These are phyloP conservation scores for Candida tropicalis DNA, from an alignment of 1,139 yeast species.

Conservation along the genomic window DNA sequence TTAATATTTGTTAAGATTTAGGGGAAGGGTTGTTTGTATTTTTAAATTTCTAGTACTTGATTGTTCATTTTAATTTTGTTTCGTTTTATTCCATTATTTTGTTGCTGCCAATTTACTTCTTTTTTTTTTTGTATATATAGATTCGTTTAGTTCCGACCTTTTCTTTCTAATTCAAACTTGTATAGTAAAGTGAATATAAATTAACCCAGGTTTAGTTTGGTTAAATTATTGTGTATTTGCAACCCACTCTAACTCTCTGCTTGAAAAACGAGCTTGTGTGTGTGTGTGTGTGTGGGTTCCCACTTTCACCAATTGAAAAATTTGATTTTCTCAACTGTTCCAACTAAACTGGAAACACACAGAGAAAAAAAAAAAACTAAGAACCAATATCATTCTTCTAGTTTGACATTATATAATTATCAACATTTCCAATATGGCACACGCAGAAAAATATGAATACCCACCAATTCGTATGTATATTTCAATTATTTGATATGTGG, in stretches of 20 bases:
- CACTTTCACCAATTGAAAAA: slow-evolving; percentile 5
- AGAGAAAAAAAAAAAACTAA: not conserved
- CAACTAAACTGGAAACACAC: not conserved
- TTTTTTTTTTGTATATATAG: not conserved
- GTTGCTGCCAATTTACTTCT: not conserved
- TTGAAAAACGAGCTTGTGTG: too few species aligned
- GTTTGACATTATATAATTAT: not conserved
- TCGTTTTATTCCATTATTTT: not conserved
- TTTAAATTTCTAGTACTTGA: not conserved
- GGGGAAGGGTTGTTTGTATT: slow-evolving; percentile 1
- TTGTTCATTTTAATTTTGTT: not conserved
- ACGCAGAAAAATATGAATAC: slow-evolving; percentile 23
- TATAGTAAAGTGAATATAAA: slow-evolving; percentile 3
- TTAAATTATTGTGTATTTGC: not conserved
- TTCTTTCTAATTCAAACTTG: slow-evolving; percentile 1
- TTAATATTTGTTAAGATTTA: not conserved
- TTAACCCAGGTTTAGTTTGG: not conserved
- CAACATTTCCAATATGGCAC: slow-evolving; percentile 10
- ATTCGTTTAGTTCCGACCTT: not conserved
- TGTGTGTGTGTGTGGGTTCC: too few species aligned
- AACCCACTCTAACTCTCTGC: not conserved
- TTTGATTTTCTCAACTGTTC: not conserved
- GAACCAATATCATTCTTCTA: not conserved
- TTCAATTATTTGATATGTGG: too few species aligned
- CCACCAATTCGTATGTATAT: slow-evolving; percentile 34